These are phyloP conservation scores for Kurtzmaniella natalensis DNA, from an alignment of 1,139 yeast species.

Conservation along the genomic window DNA sequence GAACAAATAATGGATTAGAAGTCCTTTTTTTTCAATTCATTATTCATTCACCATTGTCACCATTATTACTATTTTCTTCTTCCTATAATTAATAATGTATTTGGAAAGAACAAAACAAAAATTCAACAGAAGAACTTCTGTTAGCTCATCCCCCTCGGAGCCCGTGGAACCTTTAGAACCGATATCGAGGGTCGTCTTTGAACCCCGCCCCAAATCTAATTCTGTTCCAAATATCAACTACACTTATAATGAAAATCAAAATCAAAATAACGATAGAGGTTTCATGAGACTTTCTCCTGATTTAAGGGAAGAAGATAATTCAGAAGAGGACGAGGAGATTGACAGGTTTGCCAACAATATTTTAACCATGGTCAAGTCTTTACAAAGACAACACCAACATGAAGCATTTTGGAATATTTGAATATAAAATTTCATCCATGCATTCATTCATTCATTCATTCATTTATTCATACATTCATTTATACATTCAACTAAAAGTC, in stretches of 20 bases:
- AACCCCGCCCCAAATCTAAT: conserved; percentile 1
- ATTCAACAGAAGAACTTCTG: background rate
- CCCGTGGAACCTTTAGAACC: background rate
- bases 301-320: too few species aligned
- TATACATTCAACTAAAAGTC: too few species aligned
- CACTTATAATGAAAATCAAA: background rate
- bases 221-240: conserved; percentile 2
- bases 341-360: conserved; percentile 7
- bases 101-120: background rate
- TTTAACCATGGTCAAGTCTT: conserved; percentile 4
- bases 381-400: conserved; percentile 2
- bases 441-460: too few species aligned
- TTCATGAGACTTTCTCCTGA: too few species aligned
- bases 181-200: background rate
- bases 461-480: background rate
- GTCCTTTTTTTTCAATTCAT: too few species aligned
- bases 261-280: too few species aligned
- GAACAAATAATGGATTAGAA: too few species aligned
- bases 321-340: conserved; percentile 4
- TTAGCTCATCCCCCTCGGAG: background rate
- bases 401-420: conserved; percentile 5
- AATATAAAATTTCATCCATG: too few species aligned
- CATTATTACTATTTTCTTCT: too few species aligned
- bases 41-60: too few species aligned
- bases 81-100: too few species aligned